Evolutionary conservation across 1,139 yeast species (phyloP).

Genomic region (Suhomyces bolitotheri): DNA sequence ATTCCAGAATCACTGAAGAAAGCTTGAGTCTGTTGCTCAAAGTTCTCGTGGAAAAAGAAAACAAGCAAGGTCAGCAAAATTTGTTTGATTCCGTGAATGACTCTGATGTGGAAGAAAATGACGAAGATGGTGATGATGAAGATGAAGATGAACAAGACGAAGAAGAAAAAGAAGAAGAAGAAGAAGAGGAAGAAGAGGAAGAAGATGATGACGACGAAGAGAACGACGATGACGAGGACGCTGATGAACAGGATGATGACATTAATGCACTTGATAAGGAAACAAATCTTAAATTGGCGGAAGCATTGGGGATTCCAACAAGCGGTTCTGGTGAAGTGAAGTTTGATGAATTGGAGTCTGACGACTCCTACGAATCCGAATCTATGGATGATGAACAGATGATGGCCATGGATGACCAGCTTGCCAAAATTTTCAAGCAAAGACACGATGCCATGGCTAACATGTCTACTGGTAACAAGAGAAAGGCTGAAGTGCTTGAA

Average conservation of each 20-base stretch:
- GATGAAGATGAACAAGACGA: conserved; percentile 36
- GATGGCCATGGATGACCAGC: conserved; percentile 90
- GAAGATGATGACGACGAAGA: conserved; percentile 22
- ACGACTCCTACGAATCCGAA: conserved; percentile 61
- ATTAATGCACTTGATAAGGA: conserved; percentile 62
- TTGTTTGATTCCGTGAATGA: conserved; percentile 70
- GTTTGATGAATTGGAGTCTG: conserved; percentile 34
- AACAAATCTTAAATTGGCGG: conserved; percentile 71
- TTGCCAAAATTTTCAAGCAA: conserved; percentile 81
- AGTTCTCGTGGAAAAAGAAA: conserved; percentile 73
- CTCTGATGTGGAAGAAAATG: conserved; percentile 35
- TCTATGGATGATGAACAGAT: conserved; percentile 96
- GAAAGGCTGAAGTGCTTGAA: conserved; percentile 67
- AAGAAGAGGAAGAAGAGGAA: conserved; percentile 34
- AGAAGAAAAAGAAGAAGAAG: conserved; percentile 31
- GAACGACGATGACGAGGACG: conserved; percentile 6
- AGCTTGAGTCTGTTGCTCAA: conserved; percentile 19
- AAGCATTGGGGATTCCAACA: conserved; percentile 72
- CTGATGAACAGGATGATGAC: conserved; percentile 16
- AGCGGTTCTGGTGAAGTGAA: conserved; percentile 47
- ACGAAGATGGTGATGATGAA: conserved; percentile 27
- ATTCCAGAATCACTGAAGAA: conserved; percentile 24
- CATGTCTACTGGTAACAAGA: conserved; percentile 59
- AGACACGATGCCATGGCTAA: conserved; percentile 61
- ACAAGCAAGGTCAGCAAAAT: conserved; percentile 75